These are phyloP conservation scores for Echinochloa phyllopogon DNA, from an alignment of 176 grass and related monocot genomes.

Conservation along the genomic window DNA sequence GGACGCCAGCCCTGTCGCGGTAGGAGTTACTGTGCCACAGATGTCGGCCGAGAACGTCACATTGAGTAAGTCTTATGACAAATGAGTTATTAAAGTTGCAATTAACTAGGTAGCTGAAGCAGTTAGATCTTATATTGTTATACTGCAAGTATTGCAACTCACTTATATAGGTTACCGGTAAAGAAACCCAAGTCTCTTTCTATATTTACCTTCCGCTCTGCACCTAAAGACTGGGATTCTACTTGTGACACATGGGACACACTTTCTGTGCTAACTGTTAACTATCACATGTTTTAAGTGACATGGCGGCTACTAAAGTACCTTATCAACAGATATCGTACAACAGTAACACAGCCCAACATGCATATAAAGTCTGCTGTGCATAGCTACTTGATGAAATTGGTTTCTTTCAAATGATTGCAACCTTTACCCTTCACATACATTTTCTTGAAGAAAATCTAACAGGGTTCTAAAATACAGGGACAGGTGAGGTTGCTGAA, in stretches of 20 bases:
- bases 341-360: neutral
- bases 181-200: neutral
- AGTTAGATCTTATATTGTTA: conserved; percentile 17
- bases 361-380: too few species aligned
- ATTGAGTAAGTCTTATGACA: conserved; percentile 54
- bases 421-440: neutral
- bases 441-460: neutral
- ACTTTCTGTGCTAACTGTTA: neutral
- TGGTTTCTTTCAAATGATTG: too few species aligned
- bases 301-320: neutral
- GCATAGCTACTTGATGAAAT: too few species aligned
- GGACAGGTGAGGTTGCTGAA: conserved; percentile 52
- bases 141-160: neutral
- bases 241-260: neutral
- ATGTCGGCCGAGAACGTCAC: conserved; percentile 23
- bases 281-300: neutral
- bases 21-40: conserved; percentile 33
- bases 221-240: neutral
- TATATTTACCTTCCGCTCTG: conserved; percentile 2
- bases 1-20: conserved; percentile 28
- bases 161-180: conserved; percentile 9
- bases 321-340: neutral
- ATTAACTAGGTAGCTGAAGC: conserved; percentile 38
- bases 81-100: conserved; percentile 47
- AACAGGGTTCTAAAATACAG: conserved; percentile 41